Base-by-base conservation (phyloP, 768 basidiomycete genomes). In the Cytidiella melzeri region DNA sequence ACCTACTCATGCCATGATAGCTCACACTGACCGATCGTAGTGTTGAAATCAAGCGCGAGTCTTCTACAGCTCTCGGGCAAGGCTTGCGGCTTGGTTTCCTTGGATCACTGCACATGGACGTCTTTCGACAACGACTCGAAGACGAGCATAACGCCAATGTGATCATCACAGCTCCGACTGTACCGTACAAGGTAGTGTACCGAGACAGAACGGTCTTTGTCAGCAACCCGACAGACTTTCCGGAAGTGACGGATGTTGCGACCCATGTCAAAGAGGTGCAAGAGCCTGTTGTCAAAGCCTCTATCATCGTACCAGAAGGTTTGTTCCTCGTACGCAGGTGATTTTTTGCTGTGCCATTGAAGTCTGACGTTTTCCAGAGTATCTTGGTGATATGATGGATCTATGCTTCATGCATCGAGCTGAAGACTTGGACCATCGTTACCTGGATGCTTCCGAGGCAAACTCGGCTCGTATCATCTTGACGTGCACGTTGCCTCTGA, bases 61-160 rank as follows among this genome's bases (percentile, higher is more conserved):
- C 90, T 0, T 98, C 95, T 0, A 81, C 88, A 4, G 96, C 96
- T 9, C 75, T 99, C 9, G 94, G 95, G 1, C 94, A 96, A 69
- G 96, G 96, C 6, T 92, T 85, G 62, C 80, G 96, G 39, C 78
- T 99, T 5, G 96, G 96, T 0, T 99, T 98, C 66, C 75, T 97
- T 9, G 96, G 96, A 1, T 91, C 92, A 4, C 68, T 99, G 50
- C 96, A 99, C 62, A 93, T 98, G 90, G 90, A 95, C 58, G 88
- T 94, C 34, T 92, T 92, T 67, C 84, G 93, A 19, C 96, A 99
- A 63, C 80, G 96, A 12, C 72, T 99, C 3, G 96, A 98, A 66
- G 96, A 99, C 58, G 96, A 99, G 64, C 92, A 96, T 57, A 84
- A 92, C 50, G 89, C 93, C 26, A 92, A 87, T 60, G 83, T 98